Evolutionary conservation across 495 filamentous ascomycete genomes (phyloP), one percentile per base, ranked within the genome.

Genomic region (Bryoglossum gracile): DNA sequence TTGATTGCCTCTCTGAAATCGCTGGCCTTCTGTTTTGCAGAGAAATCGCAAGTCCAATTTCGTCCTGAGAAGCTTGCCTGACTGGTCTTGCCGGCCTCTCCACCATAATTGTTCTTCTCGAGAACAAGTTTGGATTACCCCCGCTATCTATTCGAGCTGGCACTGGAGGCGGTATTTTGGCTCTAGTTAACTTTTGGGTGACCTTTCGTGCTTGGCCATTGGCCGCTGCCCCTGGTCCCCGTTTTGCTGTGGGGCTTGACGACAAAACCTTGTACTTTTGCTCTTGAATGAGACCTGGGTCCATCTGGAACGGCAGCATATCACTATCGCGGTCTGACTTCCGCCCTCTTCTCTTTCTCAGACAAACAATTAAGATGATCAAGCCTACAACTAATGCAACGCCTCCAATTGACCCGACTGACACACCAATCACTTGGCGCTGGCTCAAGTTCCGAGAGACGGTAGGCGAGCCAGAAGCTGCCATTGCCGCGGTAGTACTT

Each of bases 371-470:
- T 14, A 75, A 34, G 11, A 73, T 50, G n/a, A 75, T 63, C 26
- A 65, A 54, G 25, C 60, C 53, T 1, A 74, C 52, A 1, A 64
- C 63, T 10, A 74, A 55, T 11, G 61, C 51, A 17, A 68, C 57
- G 8, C 68, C 59, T 21, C 66, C 70, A 13, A 61, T 58, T 14
- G 63, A 62, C 6, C 72, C 75, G 3, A 75, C 61, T 4, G 64
- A 46, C 33, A 79, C 75, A 0, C 74, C 75, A 0, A 64, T 62
- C 41, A 75, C 63, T 34, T 77, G 73, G 0, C 48, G 59, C 24
- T 60, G 42, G 4, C 54, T 38, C 18, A 62, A 33, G n/a, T 33
- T 52, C 32, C 40, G 21, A 22, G n/a, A 56, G 10, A 53, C 21
- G 17, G 56, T 40, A 39, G 65, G 6, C 51, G 48, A 41, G 16